These are phyloP conservation scores for Candida anutae DNA, from an alignment of 1,139 yeast species.

Conservation along the genomic window DNA sequence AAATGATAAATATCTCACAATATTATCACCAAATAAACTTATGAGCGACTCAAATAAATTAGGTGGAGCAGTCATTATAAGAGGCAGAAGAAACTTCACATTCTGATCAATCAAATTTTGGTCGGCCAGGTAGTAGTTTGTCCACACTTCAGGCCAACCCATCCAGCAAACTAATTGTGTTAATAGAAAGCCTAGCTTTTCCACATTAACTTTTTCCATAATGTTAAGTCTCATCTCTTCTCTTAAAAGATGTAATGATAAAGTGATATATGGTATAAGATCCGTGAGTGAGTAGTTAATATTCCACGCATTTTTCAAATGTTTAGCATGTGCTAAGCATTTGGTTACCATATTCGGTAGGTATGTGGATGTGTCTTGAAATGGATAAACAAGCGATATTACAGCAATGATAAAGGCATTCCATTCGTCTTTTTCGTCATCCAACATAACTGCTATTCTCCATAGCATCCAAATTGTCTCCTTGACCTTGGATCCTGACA, in stretches of 20 bases:
- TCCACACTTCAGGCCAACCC: conserved; percentile 74
- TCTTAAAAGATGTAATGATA: conserved; percentile 65
- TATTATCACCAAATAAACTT: conserved; percentile 39
- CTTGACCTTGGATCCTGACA: conserved; percentile 51
- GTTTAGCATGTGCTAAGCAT: conserved; percentile 31
- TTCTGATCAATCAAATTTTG: conserved; percentile 14
- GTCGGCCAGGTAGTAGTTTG: conserved; percentile 41
- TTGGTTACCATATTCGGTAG: conserved; percentile 29
- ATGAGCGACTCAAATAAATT: conserved; percentile 46
- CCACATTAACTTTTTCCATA: conserved; percentile 27
- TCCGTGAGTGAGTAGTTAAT: conserved; percentile 36
- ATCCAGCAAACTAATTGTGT: conserved; percentile 58
- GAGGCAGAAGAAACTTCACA: conserved; percentile 31
- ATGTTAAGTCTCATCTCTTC: conserved; percentile 67
- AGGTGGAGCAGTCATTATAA: conserved; percentile 45
- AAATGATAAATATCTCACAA: conserved; percentile 54
- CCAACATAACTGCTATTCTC: conserved; percentile 48
- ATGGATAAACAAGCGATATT: conserved; percentile 41
- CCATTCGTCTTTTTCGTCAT: conserved; percentile 49
- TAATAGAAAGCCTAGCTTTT: conserved; percentile 45
- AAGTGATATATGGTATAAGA: conserved; percentile 52
- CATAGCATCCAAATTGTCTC: conserved; percentile 57
- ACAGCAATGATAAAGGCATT: conserved; percentile 49
- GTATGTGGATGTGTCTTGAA: conserved; percentile 13
- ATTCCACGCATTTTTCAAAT: conserved; percentile 19